Base-by-base conservation (phyloP, 495 filamentous ascomycete genomes). In the Aspergillus incahuasiensis region DNA sequence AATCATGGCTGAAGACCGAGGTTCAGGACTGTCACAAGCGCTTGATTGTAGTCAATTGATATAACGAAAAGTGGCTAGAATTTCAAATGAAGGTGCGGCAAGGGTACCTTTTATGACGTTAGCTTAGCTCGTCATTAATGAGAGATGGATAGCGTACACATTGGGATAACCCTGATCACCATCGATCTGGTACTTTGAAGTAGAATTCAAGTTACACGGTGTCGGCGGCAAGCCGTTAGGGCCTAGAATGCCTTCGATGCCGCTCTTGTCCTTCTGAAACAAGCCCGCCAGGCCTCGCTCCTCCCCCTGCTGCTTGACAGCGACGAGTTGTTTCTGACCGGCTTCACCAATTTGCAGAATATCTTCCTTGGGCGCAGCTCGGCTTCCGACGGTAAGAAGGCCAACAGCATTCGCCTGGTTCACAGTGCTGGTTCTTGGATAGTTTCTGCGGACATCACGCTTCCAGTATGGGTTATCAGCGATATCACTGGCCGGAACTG, bases 381-480 rank as follows among this genome's bases (percentile, higher is more conserved):
- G 84, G 70, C 85, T 95, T 30, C 95, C 94, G 12, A 97, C 88
- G 20, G 79, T 86, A 57, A 98, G 78, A 56, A 97, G 82, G 5
- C 85, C 86, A 19, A 92, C 92, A 21, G 89, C 86, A 75, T 97
- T 88, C 16, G 81, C 85, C 75, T 96, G 94, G 44, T 74, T 86
- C 50, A 98, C 83, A 30, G 87, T 82, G 62, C 87, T 91, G 43
- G 88, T 78, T 53, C 79, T 79, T n/a, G 95, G 88, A 76, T 97
- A 98, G 64, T 79, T 82, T 63, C 95, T 84, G 46, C 94, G 87
- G 49, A 77, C 72, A 63, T 98, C 94, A 53, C 94, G 91, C 76
- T 95, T 95, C 89, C 91, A 98, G 82, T 98, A 98, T 38, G 94
- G 83, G 73, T 98, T 98, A 66, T 95, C 94, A 62, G 94, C 94